Evolutionary conservation across 345 rosid genomes (phyloP).

Genomic region (Nephelium lappaceum): DNA sequence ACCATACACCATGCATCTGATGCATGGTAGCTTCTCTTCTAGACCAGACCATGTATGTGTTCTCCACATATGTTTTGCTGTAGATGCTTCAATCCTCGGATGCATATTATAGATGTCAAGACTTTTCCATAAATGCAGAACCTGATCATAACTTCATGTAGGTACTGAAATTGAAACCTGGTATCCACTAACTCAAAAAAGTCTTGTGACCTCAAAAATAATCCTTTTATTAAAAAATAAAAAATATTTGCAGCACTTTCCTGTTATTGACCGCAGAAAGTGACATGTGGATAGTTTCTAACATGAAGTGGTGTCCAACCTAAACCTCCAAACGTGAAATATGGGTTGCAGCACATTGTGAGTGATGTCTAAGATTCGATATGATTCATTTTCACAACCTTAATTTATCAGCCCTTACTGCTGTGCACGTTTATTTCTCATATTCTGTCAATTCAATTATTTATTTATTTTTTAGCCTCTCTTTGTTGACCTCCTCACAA

Average conservation of each 20-base stretch:
- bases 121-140: neutral
- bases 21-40: neutral
- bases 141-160: neutral
- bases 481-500: neutral
- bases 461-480: too few species aligned
- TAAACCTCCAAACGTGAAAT: neutral
- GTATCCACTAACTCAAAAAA: constrained; percentile 4
- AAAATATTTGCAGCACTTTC: neutral
- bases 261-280: neutral
- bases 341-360: neutral
- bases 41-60: neutral
- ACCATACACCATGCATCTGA: neutral
- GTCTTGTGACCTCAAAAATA: neutral
- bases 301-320: constrained; percentile 9
- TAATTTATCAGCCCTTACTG: neutral
- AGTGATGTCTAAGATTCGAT: neutral
- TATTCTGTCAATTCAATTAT: too few species aligned
- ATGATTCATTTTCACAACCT: neutral
- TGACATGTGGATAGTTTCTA: neutral
- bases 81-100: too few species aligned
- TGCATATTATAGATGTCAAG: neutral
- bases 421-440: constrained; percentile 15
- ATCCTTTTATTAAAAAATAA: neutral
- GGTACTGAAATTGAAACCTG: neutral
- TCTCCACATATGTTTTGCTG: neutral